A percentile compares a stretch with the other conserved stretches of the same genome.
Conservation (phyloP, 2,329 filamentous ascomycete species). For the Phaeosphaeria sp. region DNA sequence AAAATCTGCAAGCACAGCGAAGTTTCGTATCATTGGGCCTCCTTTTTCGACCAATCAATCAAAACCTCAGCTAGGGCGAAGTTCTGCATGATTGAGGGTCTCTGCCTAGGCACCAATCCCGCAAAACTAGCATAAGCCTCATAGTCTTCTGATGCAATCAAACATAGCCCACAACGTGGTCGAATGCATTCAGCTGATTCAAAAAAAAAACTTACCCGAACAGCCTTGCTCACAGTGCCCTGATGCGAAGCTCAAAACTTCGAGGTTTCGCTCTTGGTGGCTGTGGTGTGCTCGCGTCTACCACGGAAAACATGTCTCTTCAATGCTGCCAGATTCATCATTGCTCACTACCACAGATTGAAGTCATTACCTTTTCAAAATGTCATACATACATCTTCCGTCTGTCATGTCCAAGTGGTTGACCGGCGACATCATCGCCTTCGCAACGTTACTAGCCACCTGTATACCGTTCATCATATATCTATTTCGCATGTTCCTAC, state of each 20-base stretch:
- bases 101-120: neutral
- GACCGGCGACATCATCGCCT: slow-evolving; percentile 9
- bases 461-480: neutral
- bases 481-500: neutral
- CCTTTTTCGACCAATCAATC: slow-evolving; percentile 1
- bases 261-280: neutral
- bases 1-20: neutral
- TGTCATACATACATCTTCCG: neutral
- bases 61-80: slow-evolving; percentile 3
- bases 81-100: neutral
- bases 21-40: neutral
- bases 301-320: neutral
- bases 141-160: neutral
- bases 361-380: no score
- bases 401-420: slow-evolving; percentile 7
- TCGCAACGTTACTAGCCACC: slow-evolving; percentile 8
- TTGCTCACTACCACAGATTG: neutral
- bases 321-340: neutral
- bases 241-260: neutral
- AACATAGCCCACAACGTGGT: no score
- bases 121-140: neutral
- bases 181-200: no score
- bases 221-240: no score
- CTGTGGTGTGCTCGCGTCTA: neutral
- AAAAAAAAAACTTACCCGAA: no score